phyloP scores from a whole-genome alignment of 116 monocot species.

The Cymodocea nodosa region DNA sequence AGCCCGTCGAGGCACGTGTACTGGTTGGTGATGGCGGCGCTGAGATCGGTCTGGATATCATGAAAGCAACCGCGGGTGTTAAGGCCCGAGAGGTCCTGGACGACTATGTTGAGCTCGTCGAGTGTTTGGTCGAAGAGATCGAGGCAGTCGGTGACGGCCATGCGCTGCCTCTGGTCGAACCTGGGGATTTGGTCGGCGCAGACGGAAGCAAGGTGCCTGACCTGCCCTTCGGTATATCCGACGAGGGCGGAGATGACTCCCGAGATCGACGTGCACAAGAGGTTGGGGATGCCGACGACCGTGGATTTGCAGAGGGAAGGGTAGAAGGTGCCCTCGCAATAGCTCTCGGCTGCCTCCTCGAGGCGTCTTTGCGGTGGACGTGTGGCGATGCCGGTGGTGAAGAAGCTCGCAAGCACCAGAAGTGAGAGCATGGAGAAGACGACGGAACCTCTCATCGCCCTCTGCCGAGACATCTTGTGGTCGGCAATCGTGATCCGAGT shows the following conservation, averaged over 20 bases:
- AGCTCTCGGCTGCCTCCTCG: constrained; percentile 3
- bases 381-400: no score
- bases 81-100: constrained; percentile 10
- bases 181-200: constrained; percentile 17
- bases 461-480: no score
- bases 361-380: neutral
- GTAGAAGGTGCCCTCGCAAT: constrained; percentile 36
- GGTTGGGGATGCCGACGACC: constrained; percentile 18
- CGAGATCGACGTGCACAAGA: constrained; percentile 25
- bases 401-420: no score
- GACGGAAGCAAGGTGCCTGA: constrained; percentile 15
- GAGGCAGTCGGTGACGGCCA: constrained; percentile 48
- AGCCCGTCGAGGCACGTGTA: constrained; percentile 86
- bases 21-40: constrained; percentile 73
- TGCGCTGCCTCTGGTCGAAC: constrained; percentile 14
- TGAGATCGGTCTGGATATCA: constrained; percentile 37
- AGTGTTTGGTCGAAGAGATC: constrained; percentile 39
- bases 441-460: no score
- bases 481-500: no score
- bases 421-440: no score
- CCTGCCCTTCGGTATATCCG: constrained; percentile 13
- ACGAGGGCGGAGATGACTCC: constrained; percentile 31
- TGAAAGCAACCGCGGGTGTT: constrained; percentile 1
- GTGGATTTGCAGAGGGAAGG: constrained; percentile 35
- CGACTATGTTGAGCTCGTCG: constrained; percentile 17